Base-by-base conservation (phyloP, 805 yeast genomes). In the Ogataea sp. region DNA sequence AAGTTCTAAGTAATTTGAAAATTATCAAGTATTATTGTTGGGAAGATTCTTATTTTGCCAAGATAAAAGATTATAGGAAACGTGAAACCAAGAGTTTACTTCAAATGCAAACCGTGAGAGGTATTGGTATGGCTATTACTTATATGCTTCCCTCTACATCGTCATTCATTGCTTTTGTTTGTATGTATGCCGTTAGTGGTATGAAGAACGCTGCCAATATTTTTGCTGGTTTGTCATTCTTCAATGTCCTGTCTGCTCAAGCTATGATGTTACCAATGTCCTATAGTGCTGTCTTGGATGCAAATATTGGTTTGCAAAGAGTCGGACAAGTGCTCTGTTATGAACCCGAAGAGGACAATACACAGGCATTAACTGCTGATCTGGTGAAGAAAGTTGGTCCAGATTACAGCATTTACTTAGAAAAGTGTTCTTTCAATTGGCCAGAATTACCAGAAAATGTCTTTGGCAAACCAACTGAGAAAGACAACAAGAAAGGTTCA, bases 1-100 rank as follows among this genome's bases (percentile, higher is more conserved):
- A 89, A 56, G 74, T 87, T 20, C 67, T 89, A 46, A 79, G 74
- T 53, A 80, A 83, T 45, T 74, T 87, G 67, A 85, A 83, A 56
- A 71, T 80, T 60, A 82, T 89, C 58, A 89, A 89, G 63, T 81
- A 75, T 52, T 89, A 88, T 56, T 81, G 93, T 4, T 89, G 96
- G 96, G 97, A 89, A 56, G 69, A 68, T 31, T 85, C 96, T 1
- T 89, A 85, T 54, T 67, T 70, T 43, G 58, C 69, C 10, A 68
- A 69, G 39, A 70, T 89, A 28, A 51, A 70, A 20, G 66, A 63
- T 3, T 67, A 73, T 11, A 75, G 97, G 59, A 49, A 54, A 1
- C 52, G 61, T 15, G 96, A 88, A 59, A 78, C 83, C 69, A 47
- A 51, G 3, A 57, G 66, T 32, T 66, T 88, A 29, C 69, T 77